Conservation (phyloP, 2,329 filamentous ascomycete species). For the Coniochaeta prunicola region DNA sequence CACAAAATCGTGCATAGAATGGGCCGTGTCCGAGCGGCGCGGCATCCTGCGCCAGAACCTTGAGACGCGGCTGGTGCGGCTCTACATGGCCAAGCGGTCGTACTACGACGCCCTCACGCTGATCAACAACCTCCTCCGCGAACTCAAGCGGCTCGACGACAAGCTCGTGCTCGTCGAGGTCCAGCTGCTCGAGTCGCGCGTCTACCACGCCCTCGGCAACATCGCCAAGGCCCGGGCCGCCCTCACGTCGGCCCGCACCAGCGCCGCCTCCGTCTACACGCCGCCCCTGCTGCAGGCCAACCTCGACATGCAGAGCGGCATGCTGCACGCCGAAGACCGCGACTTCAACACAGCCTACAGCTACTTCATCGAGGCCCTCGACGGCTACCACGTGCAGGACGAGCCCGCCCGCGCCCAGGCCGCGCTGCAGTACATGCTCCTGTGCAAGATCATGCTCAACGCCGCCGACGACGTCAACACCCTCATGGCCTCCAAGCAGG, state of each 20-base stretch:
- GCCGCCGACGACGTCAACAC: constrained; percentile 91
- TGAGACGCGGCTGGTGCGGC: constrained; percentile 85
- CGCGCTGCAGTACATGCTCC: constrained; percentile 96
- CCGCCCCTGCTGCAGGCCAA: constrained; percentile 91
- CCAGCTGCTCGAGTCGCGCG: constrained; percentile 90
- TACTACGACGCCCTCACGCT: constrained; percentile 96
- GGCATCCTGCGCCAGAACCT: constrained; percentile 97
- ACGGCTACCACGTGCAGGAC: constrained; percentile 92
- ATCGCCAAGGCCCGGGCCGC: constrained; percentile 93
- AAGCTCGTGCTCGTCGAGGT: constrained; percentile 97
- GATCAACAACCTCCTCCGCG: constrained; percentile 91
- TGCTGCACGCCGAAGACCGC: constrained; percentile 96
- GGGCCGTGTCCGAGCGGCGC: constrained; percentile 89
- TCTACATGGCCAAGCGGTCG: constrained; percentile 95
- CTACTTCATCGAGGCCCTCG: constrained; percentile 98
- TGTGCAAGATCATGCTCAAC: constrained; percentile 99
- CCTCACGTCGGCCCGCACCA: constrained; percentile 87
- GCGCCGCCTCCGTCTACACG: constrained; percentile 94
- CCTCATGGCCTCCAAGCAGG: constrained; percentile 92
- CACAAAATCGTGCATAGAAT: constrained; percentile 99
- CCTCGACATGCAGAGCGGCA: constrained; percentile 98
- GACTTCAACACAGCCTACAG: constrained; percentile 99
- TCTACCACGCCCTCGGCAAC: constrained; percentile 96
- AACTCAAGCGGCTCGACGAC: constrained; percentile 96
- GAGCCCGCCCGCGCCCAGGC: constrained; percentile 87